Base-by-base conservation (phyloP, 345 rosid genomes). In the Kernera saxatilis region DNA sequence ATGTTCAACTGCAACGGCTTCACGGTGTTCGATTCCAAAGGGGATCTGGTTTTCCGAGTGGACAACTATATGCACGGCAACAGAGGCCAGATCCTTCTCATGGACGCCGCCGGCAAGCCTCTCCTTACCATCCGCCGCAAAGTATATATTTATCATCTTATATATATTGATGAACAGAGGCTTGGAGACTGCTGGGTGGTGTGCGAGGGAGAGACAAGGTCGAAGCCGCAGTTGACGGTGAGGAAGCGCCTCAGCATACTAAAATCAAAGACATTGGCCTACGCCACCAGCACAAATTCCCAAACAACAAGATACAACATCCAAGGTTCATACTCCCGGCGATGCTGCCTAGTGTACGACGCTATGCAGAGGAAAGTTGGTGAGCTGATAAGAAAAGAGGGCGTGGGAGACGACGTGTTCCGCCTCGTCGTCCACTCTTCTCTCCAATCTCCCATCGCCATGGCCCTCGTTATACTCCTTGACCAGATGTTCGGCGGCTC, bases 1-100 rank as follows among this genome's bases (percentile, higher is more conserved):
- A 84, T 88, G 19, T 90, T 91, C 79, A 91, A 86, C 73, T 91
- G 93, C 77, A 84, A 84, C 32, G 97, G 97, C 11, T 91, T 84
- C 71, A 87, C 93, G 3, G 97, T 88, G 54, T 88, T 60, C 39
- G 91, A 87, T 39, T 63, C 81, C 55, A 82, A 70, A 30, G 95
- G 95, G 4, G 73, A 84, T 73, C 83, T 91, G 3, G 80, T 82
- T 3, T 88, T 77, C 63, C 75, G 95, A 27, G 97, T 88, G 11
- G 95, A 91, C 50, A 91, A 88, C 52, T 88, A 88, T 73, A 83
- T 82, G 66, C 64, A 87, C 5, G 81, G 81, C 10, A 50, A 62
- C 33, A 78, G 75, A 5, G 82, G 80, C n/a, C 86, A 87, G 77
- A 78, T 87, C 72, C 73, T 91, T 64, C 95, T 91, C 77, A 91